A percentile compares a stretch with the other conserved stretches of the same genome.
These are phyloP conservation scores for Hymenoscyphus albidus DNA, from an alignment of 2,329 filamentous ascomycete species.

Conservation along the genomic window DNA sequence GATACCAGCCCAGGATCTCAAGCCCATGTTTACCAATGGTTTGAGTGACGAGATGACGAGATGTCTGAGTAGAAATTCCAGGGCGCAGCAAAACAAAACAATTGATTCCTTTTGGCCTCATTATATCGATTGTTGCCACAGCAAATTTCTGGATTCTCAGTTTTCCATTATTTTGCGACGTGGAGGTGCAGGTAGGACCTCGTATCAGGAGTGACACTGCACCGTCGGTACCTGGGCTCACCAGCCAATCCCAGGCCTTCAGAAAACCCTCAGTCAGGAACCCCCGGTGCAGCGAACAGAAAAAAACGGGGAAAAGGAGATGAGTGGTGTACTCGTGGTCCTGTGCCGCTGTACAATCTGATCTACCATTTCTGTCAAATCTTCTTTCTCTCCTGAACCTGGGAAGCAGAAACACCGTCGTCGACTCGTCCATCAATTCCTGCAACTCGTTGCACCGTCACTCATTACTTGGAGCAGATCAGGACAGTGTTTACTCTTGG, in stretches of 20 bases:
- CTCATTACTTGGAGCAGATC: background rate
- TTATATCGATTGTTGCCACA: background rate
- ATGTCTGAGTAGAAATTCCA: background rate
- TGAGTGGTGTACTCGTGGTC: background rate
- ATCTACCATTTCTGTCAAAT: background rate
- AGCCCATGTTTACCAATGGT: background rate
- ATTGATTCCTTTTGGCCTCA: background rate
- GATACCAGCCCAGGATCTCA: background rate
- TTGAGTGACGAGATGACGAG: background rate
- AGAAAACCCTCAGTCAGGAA: background rate
- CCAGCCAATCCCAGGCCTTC: background rate
- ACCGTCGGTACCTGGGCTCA: background rate
- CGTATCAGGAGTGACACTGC: background rate
- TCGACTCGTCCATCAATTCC: background rate
- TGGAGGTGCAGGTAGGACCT: background rate
- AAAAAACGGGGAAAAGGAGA: background rate
- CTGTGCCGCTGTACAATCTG: background rate
- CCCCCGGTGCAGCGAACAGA: background rate
- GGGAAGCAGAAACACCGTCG: background rate
- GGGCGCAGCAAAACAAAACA: background rate
- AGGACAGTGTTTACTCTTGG: background rate
- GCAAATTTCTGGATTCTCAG: background rate
- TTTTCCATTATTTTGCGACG: background rate
- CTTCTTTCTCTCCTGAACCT: background rate
- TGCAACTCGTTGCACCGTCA: constrained; percentile 1